Conservation (phyloP, 768 basidiomycete species). For the Saitozyma sp. region DNA sequence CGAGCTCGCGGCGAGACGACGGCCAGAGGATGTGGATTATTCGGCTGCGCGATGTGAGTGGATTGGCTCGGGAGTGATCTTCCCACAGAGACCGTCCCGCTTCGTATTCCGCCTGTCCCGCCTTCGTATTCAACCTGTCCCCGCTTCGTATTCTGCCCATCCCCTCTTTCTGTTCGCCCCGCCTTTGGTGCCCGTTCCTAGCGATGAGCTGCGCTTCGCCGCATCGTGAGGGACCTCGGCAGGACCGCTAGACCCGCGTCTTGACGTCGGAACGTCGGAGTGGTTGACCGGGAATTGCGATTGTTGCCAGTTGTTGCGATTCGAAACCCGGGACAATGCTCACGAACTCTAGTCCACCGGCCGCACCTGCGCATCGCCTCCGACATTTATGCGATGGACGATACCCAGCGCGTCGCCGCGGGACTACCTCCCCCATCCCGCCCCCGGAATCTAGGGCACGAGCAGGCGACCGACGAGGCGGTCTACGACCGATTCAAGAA, state of each 20-base stretch:
- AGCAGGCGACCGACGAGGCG: constrained; percentile 88
- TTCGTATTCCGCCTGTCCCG: neutral
- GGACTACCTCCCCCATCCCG: constrained; percentile 59
- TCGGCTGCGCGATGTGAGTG: constrained; percentile 83
- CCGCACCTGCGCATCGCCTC: constrained; percentile 80
- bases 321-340: too few species aligned
- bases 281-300: too few species aligned
- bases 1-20: constrained; percentile 51
- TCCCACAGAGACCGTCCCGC: neutral
- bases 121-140: neutral
- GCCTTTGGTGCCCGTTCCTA: constrained; percentile 56
- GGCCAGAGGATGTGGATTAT: constrained; percentile 68
- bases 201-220: neutral
- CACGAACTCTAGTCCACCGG: constrained; percentile 37
- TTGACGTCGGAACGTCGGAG: neutral
- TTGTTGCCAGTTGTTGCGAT: too few species aligned
- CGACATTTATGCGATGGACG: constrained; percentile 78
- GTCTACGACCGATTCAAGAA: constrained; percentile 95
- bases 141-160: neutral
- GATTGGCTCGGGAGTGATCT: neutral
- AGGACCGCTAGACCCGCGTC: too few species aligned
- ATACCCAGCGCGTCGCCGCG: constrained; percentile 84
- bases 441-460: constrained; percentile 54
- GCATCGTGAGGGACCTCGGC: too few species aligned
- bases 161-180: neutral